phyloP scores from a whole-genome alignment of 1,284 basidiomycete genomes.

The Sporisorium exsertum region DNA sequence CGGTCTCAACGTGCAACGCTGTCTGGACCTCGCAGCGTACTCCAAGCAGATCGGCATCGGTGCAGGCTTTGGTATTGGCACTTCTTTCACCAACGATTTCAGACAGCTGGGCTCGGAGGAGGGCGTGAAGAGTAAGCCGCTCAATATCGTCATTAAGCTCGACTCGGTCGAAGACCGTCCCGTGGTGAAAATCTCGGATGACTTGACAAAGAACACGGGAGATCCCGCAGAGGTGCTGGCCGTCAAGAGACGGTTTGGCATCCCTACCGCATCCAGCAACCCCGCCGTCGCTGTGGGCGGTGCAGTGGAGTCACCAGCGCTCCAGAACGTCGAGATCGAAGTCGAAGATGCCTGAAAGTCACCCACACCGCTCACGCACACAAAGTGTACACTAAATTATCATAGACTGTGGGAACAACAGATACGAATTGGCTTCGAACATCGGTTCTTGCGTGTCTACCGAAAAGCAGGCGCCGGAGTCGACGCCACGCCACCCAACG shows the following conservation, averaged over 20 bases:
- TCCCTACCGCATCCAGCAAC: constrained; percentile 11
- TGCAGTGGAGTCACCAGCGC: too few species aligned
- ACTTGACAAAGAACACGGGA: constrained; percentile 68
- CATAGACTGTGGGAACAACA: neutral
- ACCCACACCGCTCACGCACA: neutral
- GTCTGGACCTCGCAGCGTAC: constrained; percentile 52
- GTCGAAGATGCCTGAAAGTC: constrained; percentile 32
- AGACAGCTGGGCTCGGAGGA: neutral
- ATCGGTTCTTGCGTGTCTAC: neutral
- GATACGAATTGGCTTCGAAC: too few species aligned
- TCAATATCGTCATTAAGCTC: constrained; percentile 69
- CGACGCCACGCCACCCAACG: constrained; percentile 18
- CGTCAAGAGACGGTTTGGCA: constrained; percentile 44
- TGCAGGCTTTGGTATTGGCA: constrained; percentile 64
- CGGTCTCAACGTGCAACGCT: constrained; percentile 56
- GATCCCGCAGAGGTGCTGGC: constrained; percentile 55
- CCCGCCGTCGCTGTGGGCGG: neutral
- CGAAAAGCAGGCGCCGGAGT: constrained; percentile 25
- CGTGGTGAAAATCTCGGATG: constrained; percentile 68
- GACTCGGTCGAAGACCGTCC: constrained; percentile 53
- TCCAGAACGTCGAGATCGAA: constrained; percentile 2
- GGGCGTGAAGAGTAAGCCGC: constrained; percentile 42
- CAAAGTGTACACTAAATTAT: neutral
- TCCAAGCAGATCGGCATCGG: constrained; percentile 61
- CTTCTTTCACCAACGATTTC: constrained; percentile 64